phyloP scores from a whole-genome alignment of 306 rosid species.

The Dalbergia cochinchinensis region DNA sequence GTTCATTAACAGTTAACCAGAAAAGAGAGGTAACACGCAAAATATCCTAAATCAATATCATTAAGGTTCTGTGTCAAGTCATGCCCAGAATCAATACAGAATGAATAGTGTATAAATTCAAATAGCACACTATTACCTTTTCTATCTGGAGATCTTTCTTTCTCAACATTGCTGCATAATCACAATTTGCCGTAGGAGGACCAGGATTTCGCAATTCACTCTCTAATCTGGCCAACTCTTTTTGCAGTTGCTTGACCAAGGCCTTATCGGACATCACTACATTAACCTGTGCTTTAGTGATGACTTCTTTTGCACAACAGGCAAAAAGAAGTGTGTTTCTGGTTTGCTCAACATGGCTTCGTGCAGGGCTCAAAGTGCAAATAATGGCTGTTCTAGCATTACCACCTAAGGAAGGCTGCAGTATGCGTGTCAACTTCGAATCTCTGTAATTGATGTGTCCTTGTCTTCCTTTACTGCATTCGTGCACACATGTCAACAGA shows the following conservation, averaged over 20 bases:
- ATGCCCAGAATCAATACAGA: slow-evolving; percentile 12
- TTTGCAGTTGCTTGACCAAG: slow-evolving; percentile 88
- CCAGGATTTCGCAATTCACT: slow-evolving; percentile 83
- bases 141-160: slow-evolving; percentile 96
- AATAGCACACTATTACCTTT: slow-evolving; percentile 66
- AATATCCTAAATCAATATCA: neutral
- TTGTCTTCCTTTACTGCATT: slow-evolving; percentile 80
- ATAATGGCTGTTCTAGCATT: slow-evolving; percentile 95
- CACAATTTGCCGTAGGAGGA: slow-evolving; percentile 69
- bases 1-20: slow-evolving; percentile 6
- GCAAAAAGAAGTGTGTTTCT: slow-evolving; percentile 95
- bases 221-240: slow-evolving; percentile 88
- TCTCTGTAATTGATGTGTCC: slow-evolving; percentile 95
- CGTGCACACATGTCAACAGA: slow-evolving; percentile 35
- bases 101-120: slow-evolving; percentile 38
- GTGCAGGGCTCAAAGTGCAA: slow-evolving; percentile 92
- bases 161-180: slow-evolving; percentile 73
- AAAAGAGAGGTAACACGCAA: neutral
- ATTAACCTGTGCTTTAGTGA: slow-evolving; percentile 93
- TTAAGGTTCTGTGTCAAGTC: neutral
- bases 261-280: slow-evolving; percentile 98
- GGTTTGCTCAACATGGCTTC: slow-evolving; percentile 91
- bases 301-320: slow-evolving; percentile 94
- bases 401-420: slow-evolving; percentile 93
- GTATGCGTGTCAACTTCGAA: slow-evolving; percentile 90